A percentile compares a stretch with the other conserved stretches of the same genome.
phyloP scores from a whole-genome alignment of 1,139 yeast genomes.

The Hyphopichia buzzinii region DNA sequence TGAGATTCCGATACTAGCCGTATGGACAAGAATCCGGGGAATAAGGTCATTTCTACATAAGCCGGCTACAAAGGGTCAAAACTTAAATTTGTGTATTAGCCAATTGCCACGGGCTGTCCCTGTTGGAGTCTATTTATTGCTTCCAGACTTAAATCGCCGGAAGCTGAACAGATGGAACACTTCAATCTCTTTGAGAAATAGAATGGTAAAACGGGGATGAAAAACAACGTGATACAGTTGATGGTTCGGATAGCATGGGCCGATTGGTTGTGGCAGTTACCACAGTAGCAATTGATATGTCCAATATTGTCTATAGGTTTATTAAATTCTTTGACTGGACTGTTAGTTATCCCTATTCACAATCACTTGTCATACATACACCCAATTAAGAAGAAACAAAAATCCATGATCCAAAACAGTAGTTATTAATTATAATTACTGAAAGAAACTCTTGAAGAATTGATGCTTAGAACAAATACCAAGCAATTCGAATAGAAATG shows the following conservation, averaged over 20 bases:
- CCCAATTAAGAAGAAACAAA: slow-evolving; percentile 29
- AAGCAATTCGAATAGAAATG: no score
- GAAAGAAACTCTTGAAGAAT: no score
- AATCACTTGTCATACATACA: slow-evolving; percentile 19
- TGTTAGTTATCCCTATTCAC: slow-evolving; percentile 6
- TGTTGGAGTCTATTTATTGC: slow-evolving; percentile 31
- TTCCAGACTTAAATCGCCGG: slow-evolving; percentile 33
- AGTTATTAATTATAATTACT: no score
- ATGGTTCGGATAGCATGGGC: slow-evolving; percentile 43
- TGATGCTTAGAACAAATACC: no score
- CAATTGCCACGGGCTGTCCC: slow-evolving; percentile 47
- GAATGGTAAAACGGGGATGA: slow-evolving; percentile 46
- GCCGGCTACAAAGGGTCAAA: no score
- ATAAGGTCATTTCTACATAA: no score
- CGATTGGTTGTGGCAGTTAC: slow-evolving; percentile 46
- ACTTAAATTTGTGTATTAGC: slow-evolving; percentile 11
- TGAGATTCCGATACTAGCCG: not conserved
- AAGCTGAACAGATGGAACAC: slow-evolving; percentile 45
- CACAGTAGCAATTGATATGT: slow-evolving; percentile 30
- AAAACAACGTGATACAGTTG: slow-evolving; percentile 44
- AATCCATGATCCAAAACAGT: slow-evolving; percentile 13
- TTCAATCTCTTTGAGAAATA: slow-evolving; percentile 36
- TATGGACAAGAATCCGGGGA: not conserved
- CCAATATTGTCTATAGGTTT: slow-evolving; percentile 29
- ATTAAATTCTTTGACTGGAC: slow-evolving; percentile 28